Evolutionary conservation across 2,329 filamentous ascomycete genomes (phyloP).

Genomic region (Fusarium neocosmosporiellum): DNA sequence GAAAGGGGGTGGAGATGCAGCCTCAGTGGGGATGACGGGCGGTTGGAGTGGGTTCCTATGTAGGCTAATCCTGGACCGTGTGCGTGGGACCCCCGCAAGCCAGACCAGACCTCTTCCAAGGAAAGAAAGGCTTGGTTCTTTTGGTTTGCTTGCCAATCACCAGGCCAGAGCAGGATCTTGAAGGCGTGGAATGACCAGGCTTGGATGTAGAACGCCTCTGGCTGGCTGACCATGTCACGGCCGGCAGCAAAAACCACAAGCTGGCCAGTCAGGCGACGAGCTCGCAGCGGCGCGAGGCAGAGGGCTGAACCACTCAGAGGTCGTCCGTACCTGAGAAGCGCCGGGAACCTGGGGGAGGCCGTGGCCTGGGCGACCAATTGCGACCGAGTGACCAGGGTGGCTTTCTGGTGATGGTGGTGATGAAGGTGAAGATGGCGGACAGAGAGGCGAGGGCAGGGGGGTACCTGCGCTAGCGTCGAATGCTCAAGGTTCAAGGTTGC

Average conservation of each 20-base stretch:
- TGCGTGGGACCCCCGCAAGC: slow-evolving; percentile 29
- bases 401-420: slow-evolving; percentile 35
- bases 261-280: slow-evolving; percentile 4
- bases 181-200: slow-evolving; percentile 24
- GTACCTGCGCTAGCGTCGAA: slow-evolving; percentile 35
- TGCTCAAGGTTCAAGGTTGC: not conserved
- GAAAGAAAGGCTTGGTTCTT: not conserved
- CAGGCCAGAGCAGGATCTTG: not conserved
- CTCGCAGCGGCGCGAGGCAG: not conserved
- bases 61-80: slow-evolving; percentile 20
- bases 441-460: slow-evolving; percentile 14
- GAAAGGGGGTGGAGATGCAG: slow-evolving; percentile 10
- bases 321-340: slow-evolving; percentile 24
- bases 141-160: slow-evolving; percentile 10
- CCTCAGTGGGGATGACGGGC: slow-evolving; percentile 16
- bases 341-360: slow-evolving; percentile 3
- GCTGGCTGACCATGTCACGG: slow-evolving; percentile 6
- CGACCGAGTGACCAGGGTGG: slow-evolving; percentile 11
- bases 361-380: slow-evolving; percentile 24
- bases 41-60: slow-evolving; percentile 9
- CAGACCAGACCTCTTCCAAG: slow-evolving; percentile 5
- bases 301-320: slow-evolving; percentile 21
- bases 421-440: slow-evolving; percentile 12
- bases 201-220: slow-evolving; percentile 1
- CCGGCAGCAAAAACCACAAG: not conserved